Evolutionary conservation across 2,329 filamentous ascomycete species (phyloP).

Genomic region (Ophiosphaerella korrae): DNA sequence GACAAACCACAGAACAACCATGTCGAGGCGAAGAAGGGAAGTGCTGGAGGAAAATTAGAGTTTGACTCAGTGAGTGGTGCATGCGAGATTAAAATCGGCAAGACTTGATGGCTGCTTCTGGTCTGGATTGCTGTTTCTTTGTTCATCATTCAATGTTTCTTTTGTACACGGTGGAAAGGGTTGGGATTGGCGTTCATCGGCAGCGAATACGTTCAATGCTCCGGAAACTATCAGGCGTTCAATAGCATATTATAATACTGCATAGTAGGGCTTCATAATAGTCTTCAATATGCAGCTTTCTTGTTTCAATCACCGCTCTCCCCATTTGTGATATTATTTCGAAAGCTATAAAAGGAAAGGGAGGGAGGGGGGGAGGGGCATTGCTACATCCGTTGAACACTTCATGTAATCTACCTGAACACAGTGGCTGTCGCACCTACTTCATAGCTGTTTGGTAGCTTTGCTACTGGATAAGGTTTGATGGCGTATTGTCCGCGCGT

Average conservation of each 20-base stretch:
- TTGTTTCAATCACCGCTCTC: background rate
- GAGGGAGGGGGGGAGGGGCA: too few species aligned
- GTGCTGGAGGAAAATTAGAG: conserved; percentile 38
- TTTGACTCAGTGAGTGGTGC: conserved; percentile 42
- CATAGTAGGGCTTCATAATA: too few species aligned
- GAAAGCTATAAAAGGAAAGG: too few species aligned
- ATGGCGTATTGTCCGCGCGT: conserved; percentile 11
- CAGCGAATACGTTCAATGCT: too few species aligned
- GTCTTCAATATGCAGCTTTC: background rate
- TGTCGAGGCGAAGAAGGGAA: conserved; percentile 49
- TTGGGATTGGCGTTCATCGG: too few species aligned
- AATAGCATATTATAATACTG: too few species aligned
- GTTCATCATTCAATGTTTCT: background rate
- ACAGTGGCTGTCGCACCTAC: conserved; percentile 13
- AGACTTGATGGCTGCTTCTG: conserved; percentile 13
- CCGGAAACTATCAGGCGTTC: too few species aligned
- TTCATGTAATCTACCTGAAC: background rate
- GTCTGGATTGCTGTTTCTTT: background rate
- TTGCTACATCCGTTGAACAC: too few species aligned
- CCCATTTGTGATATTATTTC: too few species aligned
- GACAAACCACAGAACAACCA: conserved; percentile 36
- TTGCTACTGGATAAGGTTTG: background rate
- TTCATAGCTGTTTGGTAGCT: background rate
- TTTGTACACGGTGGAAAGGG: too few species aligned
- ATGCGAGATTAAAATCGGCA: conserved; percentile 41